Conservation (phyloP, 805 yeast species). For the Candida sphagnicola region DNA sequence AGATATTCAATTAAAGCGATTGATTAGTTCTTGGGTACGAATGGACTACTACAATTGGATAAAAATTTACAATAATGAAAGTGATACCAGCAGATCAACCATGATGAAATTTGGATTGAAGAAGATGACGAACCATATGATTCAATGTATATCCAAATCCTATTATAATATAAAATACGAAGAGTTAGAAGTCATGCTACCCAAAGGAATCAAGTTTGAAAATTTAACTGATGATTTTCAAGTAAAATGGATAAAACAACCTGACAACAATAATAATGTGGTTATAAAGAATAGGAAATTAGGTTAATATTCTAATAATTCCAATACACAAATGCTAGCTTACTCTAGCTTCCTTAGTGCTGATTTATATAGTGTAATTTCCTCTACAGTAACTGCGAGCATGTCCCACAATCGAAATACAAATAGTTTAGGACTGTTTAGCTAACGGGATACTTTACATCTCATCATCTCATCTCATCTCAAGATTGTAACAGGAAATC, state of each 20-base stretch:
- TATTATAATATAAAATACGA: slow-evolving; percentile 32
- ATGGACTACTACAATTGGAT: slow-evolving; percentile 30
- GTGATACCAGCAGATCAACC: slow-evolving; percentile 26
- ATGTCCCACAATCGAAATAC: too few relatives aligned
- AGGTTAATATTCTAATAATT: background rate
- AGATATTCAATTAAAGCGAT: slow-evolving; percentile 9
- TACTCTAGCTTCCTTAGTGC: too few relatives aligned
- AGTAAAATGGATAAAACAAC: slow-evolving; percentile 22
- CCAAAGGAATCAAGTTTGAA: slow-evolving; percentile 18
- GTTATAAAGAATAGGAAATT: slow-evolving; percentile 18
- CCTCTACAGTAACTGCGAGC: too few relatives aligned
- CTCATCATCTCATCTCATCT: too few relatives aligned
- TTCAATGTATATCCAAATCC: slow-evolving; percentile 21
- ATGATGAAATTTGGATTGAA: slow-evolving; percentile 42
- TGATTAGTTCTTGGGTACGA: slow-evolving; percentile 24
- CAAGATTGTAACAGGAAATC: too few relatives aligned
- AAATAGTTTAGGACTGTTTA: too few relatives aligned
- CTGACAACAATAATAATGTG: slow-evolving; percentile 17
- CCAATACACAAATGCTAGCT: too few relatives aligned
- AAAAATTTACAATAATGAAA: slow-evolving; percentile 26
- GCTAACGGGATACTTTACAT: too few relatives aligned
- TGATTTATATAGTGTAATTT: too few relatives aligned
- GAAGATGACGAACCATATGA: slow-evolving; percentile 30
- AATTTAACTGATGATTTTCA: slow-evolving; percentile 17
- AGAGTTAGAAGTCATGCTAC: slow-evolving; percentile 24